A percentile compares a stretch with the other conserved stretches of the same genome.
These are phyloP conservation scores for Chamaecrista fasciculata DNA, from an alignment of 306 rosid species.

Conservation along the genomic window DNA sequence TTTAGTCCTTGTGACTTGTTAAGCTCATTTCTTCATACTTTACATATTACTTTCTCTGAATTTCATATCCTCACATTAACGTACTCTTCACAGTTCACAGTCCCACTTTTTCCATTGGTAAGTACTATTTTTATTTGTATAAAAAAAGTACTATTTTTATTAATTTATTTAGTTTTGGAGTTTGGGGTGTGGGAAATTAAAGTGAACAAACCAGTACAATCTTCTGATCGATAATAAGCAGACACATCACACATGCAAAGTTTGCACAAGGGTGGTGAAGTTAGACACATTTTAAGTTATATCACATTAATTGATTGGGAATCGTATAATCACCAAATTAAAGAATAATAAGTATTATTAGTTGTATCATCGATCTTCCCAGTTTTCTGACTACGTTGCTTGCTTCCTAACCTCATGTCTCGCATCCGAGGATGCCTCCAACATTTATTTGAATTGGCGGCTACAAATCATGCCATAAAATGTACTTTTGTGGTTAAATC, in stretches of 20 bases:
- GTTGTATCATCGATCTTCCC: slow-evolving; percentile 9
- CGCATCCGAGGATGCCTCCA: slow-evolving; percentile 23
- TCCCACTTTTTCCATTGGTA: no score
- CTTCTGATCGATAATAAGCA: neutral
- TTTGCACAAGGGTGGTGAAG: neutral
- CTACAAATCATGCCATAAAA: neutral
- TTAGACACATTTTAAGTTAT: slow-evolving; percentile 16
- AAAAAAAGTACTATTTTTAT: no score
- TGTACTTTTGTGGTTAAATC: neutral
- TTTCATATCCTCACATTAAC: no score
- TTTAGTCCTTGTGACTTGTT: no score
- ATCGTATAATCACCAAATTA: slow-evolving; percentile 1
- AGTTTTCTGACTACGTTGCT: slow-evolving; percentile 39
- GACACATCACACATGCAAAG: slow-evolving; percentile 21
- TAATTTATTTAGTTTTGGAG: no score
- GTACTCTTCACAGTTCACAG: no score
- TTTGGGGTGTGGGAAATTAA: no score
- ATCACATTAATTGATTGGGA: slow-evolving; percentile 16
- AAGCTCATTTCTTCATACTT: no score
- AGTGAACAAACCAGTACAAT: neutral
- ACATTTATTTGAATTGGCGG: slow-evolving; percentile 10
- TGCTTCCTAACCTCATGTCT: slow-evolving; percentile 38
- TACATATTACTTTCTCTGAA: no score
- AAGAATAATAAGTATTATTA: slow-evolving; percentile 11
- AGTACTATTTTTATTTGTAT: no score